phyloP scores from a whole-genome alignment of 1,284 basidiomycete species.

The Cronartium quercuum region DNA sequence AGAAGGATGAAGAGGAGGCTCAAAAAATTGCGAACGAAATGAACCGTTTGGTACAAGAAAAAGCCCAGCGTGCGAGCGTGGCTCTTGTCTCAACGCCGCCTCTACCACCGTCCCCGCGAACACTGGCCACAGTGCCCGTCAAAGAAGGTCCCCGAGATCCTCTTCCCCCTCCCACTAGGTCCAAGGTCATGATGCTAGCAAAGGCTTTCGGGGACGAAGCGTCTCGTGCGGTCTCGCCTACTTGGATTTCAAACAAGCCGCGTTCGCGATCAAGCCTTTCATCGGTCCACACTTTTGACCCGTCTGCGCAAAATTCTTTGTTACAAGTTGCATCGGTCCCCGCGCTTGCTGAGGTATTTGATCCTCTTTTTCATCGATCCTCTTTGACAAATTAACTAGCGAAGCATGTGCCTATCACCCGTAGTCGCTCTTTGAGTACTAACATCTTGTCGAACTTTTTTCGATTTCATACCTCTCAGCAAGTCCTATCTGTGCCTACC shows the following conservation, averaged over 20 bases:
- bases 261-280: constrained; percentile 1
- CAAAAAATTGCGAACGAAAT: constrained; percentile 31
- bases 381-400: background rate
- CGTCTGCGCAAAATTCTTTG: background rate
- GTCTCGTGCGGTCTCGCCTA: background rate
- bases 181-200: constrained; percentile 35
- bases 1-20: constrained; percentile 8
- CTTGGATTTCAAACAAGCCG: background rate
- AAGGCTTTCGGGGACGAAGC: constrained; percentile 13
- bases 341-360: background rate
- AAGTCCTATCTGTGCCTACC: constrained; percentile 16
- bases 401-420: background rate
- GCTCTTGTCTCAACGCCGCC: background rate
- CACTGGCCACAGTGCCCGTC: background rate
- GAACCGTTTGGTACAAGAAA: constrained; percentile 15
- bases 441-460: constrained; percentile 20
- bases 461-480: background rate
- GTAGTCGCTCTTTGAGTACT: constrained; percentile 1
- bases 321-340: background rate
- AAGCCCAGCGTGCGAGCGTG: background rate
- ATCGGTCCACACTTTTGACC: background rate
- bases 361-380: constrained; percentile 4
- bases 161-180: constrained; percentile 22
- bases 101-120: background rate
- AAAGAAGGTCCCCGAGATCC: constrained; percentile 8